phyloP scores from a whole-genome alignment of 2,329 filamentous ascomycete species.

The Colletotrichum eleusines region DNA sequence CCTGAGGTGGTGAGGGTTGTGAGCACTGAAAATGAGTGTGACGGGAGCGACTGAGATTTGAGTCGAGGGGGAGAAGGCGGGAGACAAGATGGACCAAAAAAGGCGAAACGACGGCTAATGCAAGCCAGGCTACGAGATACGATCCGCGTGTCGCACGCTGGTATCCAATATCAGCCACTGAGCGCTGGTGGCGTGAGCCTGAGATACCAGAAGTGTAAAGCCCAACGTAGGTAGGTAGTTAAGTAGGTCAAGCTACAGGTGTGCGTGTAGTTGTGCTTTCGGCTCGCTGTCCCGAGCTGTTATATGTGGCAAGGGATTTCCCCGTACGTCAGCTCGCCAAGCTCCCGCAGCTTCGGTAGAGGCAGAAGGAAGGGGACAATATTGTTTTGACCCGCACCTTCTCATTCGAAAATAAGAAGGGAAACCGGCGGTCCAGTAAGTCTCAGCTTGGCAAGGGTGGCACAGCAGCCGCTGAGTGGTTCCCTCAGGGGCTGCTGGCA shows the following conservation, averaged over 20 bases:
- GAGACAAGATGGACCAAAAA: neutral
- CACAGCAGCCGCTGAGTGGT: neutral
- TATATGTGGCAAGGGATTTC: constrained; percentile 12
- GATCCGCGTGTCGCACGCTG: constrained; percentile 21
- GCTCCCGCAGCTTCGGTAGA: constrained; percentile 13
- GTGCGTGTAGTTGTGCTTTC: neutral
- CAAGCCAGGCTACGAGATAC: constrained; percentile 26
- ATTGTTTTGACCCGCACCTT: constrained; percentile 22
- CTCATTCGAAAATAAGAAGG: neutral
- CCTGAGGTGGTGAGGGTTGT: constrained; percentile 18
- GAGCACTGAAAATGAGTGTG: neutral
- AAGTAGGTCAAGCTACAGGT: constrained; percentile 2
- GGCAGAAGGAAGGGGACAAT: neutral
- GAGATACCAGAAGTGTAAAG: neutral
- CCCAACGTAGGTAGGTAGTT: neutral
- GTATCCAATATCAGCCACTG: constrained; percentile 23
- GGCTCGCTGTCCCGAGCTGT: constrained; percentile 7
- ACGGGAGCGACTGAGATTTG: neutral
- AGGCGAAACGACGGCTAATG: constrained; percentile 30
- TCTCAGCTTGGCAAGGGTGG: constrained; percentile 24
- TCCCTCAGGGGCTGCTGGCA: neutral
- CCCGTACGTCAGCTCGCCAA: constrained; percentile 24
- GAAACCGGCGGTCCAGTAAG: constrained; percentile 5
- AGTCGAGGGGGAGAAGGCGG: neutral
- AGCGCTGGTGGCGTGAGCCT: constrained; percentile 5